These are phyloP conservation scores for Calcarisporium arbuscula DNA, from an alignment of 2,329 filamentous ascomycete species.

Conservation along the genomic window DNA sequence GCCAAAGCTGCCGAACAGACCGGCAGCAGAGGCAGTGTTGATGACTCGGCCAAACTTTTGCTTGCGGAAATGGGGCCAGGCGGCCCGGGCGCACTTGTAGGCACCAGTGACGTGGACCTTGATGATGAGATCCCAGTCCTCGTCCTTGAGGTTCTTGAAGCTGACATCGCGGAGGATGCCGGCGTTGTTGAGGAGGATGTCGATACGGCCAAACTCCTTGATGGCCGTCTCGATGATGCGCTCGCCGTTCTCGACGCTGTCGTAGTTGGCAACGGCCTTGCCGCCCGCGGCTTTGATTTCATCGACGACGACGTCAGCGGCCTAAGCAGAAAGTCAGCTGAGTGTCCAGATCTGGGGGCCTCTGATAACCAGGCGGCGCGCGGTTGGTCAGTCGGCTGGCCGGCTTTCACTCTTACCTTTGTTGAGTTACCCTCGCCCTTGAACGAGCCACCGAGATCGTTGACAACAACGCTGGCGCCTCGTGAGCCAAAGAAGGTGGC, in stretches of 20 bases:
- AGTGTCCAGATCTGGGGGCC: constrained; percentile 10
- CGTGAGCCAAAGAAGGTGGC: constrained; percentile 87
- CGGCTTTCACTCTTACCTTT: constrained; percentile 52
- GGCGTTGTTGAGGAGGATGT: constrained; percentile 96
- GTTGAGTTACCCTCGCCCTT: constrained; percentile 84
- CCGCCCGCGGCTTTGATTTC: constrained; percentile 84
- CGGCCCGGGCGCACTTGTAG: constrained; percentile 91
- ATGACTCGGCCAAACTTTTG: constrained; percentile 97
- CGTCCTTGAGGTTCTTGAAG: constrained; percentile 98
- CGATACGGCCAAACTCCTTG: constrained; percentile 75
- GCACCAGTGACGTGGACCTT: constrained; percentile 87
- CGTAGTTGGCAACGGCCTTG: constrained; percentile 96
- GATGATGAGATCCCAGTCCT: constrained; percentile 94
- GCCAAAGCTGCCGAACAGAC: constrained; percentile 91
- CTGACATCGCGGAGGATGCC: constrained; percentile 91
- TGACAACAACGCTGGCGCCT: constrained; percentile 92
- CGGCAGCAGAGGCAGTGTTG: constrained; percentile 94
- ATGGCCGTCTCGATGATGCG: constrained; percentile 89
- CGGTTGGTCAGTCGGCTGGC: constrained; percentile 11
- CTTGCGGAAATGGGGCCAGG: constrained; percentile 97
- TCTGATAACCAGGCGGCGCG: not conserved
- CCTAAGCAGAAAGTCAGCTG: constrained; percentile 36
- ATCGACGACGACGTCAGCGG: constrained; percentile 75
- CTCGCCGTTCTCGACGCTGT: constrained; percentile 88
- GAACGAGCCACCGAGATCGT: constrained; percentile 89